Percentiles rank a stretch among this genome's conserved stretches.
Evolutionary conservation across 2,329 filamentous ascomycete genomes (phyloP).

Genomic region (Camillea tinctor): DNA sequence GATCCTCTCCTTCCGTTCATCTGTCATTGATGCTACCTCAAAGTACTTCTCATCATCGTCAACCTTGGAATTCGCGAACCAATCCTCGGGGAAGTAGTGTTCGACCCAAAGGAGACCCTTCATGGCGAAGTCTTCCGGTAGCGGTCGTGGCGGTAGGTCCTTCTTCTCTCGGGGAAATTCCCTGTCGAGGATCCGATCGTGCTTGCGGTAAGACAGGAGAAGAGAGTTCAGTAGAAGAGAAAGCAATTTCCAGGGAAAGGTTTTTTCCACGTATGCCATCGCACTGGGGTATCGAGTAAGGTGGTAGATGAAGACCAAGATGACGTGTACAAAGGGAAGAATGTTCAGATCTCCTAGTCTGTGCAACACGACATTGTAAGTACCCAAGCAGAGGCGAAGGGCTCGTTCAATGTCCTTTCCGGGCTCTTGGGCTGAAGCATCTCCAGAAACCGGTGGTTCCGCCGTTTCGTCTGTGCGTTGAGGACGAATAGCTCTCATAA

Average conservation of each 20-base stretch:
- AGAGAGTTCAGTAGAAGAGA: conserved; percentile 40
- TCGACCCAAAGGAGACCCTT: conserved; percentile 62
- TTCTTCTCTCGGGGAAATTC: conserved; percentile 49
- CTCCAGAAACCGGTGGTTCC: conserved; percentile 23
- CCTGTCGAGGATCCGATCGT: conserved; percentile 38
- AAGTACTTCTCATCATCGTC: conserved; percentile 69
- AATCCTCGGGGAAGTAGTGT: conserved; percentile 56
- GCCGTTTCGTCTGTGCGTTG: conserved; percentile 28
- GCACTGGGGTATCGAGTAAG: conserved; percentile 42
- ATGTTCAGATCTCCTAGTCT: conserved; percentile 58
- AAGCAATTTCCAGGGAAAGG: conserved; percentile 55
- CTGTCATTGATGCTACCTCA: conserved; percentile 58
- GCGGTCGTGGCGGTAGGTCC: conserved; percentile 47
- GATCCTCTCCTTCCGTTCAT: conserved; percentile 57
- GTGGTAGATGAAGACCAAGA: conserved; percentile 57
- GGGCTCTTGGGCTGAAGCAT: conserved; percentile 8
- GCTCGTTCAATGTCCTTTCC: conserved; percentile 23
- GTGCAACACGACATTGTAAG: conserved; percentile 42
- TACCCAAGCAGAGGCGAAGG: conserved; percentile 24
- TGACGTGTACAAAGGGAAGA: conserved; percentile 61
- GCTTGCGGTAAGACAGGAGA: conserved; percentile 29
- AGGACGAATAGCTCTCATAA: conserved; percentile 41
- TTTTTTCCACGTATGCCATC: conserved; percentile 42
- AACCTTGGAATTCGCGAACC: conserved; percentile 57
- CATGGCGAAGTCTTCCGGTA: conserved; percentile 69